Conservation (phyloP, 352 stramenopile genomes). For the Albugo candida region DNA sequence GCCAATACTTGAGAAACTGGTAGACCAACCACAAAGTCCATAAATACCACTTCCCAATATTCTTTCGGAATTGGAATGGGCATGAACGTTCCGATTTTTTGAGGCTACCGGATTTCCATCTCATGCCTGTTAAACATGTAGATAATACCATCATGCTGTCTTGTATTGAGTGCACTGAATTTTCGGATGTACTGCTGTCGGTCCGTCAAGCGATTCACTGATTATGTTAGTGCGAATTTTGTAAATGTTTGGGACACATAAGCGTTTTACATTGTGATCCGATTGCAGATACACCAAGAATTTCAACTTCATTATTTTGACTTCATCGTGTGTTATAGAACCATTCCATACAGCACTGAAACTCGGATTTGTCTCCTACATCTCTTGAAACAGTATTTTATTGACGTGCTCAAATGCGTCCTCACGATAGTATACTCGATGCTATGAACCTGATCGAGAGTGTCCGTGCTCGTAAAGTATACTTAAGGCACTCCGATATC, state of each 20-base stretch:
- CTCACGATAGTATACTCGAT: conserved; percentile 1
- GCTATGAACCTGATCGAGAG: too few relatives aligned
- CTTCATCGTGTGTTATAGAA: too few relatives aligned
- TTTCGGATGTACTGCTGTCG: conserved; percentile 3
- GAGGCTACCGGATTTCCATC: background rate
- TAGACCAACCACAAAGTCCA: conserved; percentile 9
- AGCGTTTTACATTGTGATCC: conserved; percentile 1
- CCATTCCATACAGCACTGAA: too few relatives aligned
- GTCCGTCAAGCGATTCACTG: background rate
- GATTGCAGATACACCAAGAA: conserved; percentile 2
- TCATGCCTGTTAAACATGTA: conserved; percentile 2
- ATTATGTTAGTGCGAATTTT: conserved; percentile 1
- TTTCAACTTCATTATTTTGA: background rate
- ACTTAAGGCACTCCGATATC: too few relatives aligned
- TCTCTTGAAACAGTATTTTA: too few relatives aligned
- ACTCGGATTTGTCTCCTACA: too few relatives aligned
- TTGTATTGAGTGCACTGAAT: background rate
- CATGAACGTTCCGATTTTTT: conserved; percentile 8
- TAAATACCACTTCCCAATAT: conserved; percentile 6
- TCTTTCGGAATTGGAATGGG: conserved; percentile 3
- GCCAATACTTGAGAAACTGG: conserved; percentile 7
- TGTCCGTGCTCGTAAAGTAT: too few relatives aligned
- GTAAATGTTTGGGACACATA: conserved; percentile 2
- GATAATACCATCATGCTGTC: conserved; percentile 4
- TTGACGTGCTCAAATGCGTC: background rate